Percentiles rank a stretch among this genome's conserved stretches.
Evolutionary conservation across 2,329 filamentous ascomycete species (phyloP).

Genomic region (Balansia obtecta): DNA sequence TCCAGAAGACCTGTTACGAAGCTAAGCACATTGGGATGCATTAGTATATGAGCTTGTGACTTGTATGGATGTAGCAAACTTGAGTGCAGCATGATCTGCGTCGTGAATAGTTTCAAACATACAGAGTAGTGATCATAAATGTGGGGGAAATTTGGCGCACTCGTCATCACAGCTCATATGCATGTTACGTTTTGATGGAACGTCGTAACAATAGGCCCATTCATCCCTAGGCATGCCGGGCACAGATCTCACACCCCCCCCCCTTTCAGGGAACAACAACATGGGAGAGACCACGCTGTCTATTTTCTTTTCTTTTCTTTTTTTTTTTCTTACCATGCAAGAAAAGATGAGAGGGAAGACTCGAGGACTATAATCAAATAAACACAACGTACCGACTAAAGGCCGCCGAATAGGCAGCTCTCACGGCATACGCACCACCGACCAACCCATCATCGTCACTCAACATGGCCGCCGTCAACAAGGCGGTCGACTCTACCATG

Average conservation of each 20-base stretch:
- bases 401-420: constrained; percentile 60
- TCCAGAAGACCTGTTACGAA: constrained; percentile 76
- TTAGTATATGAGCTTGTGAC: background rate
- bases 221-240: background rate
- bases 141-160: no score
- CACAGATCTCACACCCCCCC: background rate
- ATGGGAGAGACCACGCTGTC: background rate
- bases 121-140: no score
- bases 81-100: background rate
- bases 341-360: background rate
- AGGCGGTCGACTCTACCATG: constrained; percentile 65
- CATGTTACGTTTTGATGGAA: background rate
- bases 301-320: no score
- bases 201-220: background rate
- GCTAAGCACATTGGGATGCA: constrained; percentile 23
- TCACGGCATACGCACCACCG: constrained; percentile 40
- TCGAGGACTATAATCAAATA: background rate
- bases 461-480: constrained; percentile 56
- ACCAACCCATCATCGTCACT: constrained; percentile 45
- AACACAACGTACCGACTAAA: constrained; percentile 52
- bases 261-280: background rate
- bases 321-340: no score
- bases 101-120: background rate
- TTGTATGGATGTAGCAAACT: background rate
- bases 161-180: background rate